phyloP scores from a whole-genome alignment of 2,329 filamentous ascomycete genomes.

The Graphiopsis chlorocephala region DNA sequence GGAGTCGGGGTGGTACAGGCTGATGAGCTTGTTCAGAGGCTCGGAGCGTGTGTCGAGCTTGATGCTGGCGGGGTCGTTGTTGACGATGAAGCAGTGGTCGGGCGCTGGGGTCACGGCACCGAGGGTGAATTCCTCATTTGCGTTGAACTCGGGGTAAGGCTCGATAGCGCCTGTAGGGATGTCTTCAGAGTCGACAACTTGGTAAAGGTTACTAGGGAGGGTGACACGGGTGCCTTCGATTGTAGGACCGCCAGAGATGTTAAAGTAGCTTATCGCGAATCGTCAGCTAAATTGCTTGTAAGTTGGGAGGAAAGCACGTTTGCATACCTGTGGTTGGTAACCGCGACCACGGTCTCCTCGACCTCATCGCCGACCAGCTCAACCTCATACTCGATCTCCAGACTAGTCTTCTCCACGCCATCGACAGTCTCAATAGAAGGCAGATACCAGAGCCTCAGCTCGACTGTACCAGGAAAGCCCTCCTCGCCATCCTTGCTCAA shows the following conservation, averaged over 20 bases:
- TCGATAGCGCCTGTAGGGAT: slow-evolving; percentile 71
- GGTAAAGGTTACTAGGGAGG: slow-evolving; percentile 61
- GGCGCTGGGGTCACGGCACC: slow-evolving; percentile 70
- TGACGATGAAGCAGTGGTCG: slow-evolving; percentile 86
- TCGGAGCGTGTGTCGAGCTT: slow-evolving; percentile 52
- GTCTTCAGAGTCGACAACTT: slow-evolving; percentile 68
- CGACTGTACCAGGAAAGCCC: slow-evolving; percentile 83
- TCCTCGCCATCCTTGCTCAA: slow-evolving; percentile 78
- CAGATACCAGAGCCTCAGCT: slow-evolving; percentile 75
- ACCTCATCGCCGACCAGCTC: slow-evolving; percentile 69
- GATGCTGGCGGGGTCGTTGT: slow-evolving; percentile 55
- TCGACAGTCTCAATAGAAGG: slow-evolving; percentile 64
- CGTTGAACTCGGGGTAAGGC: slow-evolving; percentile 62
- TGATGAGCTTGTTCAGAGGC: slow-evolving; percentile 65
- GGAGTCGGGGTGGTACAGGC: slow-evolving; percentile 70
- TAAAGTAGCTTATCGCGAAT: slow-evolving; percentile 57
- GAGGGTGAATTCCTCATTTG: slow-evolving; percentile 68
- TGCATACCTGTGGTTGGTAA: slow-evolving; percentile 90
- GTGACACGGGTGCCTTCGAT: slow-evolving; percentile 62
- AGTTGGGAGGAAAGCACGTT: neutral
- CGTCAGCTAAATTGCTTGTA: neutral
- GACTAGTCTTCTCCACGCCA: slow-evolving; percentile 58
- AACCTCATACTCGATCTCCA: slow-evolving; percentile 88
- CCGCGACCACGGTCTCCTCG: slow-evolving; percentile 86
- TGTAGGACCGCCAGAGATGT: slow-evolving; percentile 59